Percentiles rank a stretch among this genome's conserved stretches.
These are phyloP conservation scores for Penicillium desertorum DNA, from an alignment of 495 filamentous ascomycete species.

Conservation along the genomic window DNA sequence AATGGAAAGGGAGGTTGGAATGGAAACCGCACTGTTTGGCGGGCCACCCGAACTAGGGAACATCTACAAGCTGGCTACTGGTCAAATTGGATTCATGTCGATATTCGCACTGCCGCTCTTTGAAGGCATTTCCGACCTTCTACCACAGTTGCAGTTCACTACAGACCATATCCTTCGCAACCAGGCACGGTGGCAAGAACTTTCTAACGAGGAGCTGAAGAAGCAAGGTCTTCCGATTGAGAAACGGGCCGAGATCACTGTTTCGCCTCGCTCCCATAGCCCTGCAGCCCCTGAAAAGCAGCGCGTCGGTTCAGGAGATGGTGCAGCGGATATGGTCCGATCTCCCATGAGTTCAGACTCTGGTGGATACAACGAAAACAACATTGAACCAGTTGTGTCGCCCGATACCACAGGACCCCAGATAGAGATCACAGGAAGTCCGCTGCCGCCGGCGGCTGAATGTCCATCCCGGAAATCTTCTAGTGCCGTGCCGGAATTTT, in stretches of 20 bases:
- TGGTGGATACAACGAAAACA: constrained; percentile 37
- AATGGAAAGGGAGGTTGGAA: constrained; percentile 86
- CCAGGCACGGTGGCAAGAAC: constrained; percentile 66
- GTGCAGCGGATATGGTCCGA: constrained; percentile 17
- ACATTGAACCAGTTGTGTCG: constrained; percentile 40
- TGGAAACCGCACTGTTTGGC: constrained; percentile 80
- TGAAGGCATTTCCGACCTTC: constrained; percentile 74
- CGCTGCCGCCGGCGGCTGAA: constrained; percentile 19
- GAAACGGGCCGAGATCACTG: constrained; percentile 21
- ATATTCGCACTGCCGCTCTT: constrained; percentile 92
- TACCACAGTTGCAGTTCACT: constrained; percentile 79
- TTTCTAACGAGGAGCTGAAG: constrained; percentile 55
- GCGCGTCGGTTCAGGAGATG: constrained; percentile 2
- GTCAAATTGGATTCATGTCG: constrained; percentile 94
- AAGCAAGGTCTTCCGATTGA: constrained; percentile 32
- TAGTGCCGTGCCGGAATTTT: constrained; percentile 36
- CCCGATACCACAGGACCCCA: constrained; percentile 43
- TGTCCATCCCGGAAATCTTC: constrained; percentile 40
- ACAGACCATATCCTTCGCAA: constrained; percentile 78
- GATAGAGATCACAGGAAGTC: constrained; percentile 41
- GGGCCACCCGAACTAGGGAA: constrained; percentile 81
- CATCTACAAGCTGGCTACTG: constrained; percentile 73
- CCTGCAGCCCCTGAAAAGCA: constrained; percentile 20
- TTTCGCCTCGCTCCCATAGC: constrained; percentile 45
- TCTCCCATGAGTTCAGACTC: constrained; percentile 21